These are phyloP conservation scores for Wickerhamiella infanticola DNA, from an alignment of 1,139 yeast species.

Conservation along the genomic window DNA sequence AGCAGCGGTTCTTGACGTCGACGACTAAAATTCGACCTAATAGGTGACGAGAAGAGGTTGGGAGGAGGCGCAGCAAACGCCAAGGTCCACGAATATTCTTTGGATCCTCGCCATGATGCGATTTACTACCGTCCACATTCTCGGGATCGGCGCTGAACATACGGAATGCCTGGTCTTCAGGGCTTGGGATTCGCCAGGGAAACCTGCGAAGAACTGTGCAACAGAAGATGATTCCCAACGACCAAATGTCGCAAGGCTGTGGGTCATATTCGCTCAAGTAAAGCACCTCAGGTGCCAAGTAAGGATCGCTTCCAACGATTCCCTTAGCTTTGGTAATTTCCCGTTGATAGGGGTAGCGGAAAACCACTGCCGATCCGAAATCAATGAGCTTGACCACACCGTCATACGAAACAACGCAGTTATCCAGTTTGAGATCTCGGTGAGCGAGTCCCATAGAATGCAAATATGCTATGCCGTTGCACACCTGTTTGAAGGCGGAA, in stretches of 20 bases:
- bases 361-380: constrained; percentile 92
- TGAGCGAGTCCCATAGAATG: constrained; percentile 87
- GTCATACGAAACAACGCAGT: constrained; percentile 73
- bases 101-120: constrained; percentile 10
- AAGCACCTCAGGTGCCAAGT: constrained; percentile 91
- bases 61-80: constrained; percentile 70
- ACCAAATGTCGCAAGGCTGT: constrained; percentile 89
- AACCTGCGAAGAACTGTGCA: constrained; percentile 89
- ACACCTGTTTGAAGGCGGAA: constrained; percentile 78
- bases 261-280: constrained; percentile 66
- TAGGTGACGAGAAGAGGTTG: constrained; percentile 70
- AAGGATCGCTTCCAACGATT: constrained; percentile 95
- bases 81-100: constrained; percentile 52
- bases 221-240: constrained; percentile 85
- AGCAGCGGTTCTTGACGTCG: constrained; percentile 53
- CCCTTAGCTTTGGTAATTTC: constrained; percentile 74
- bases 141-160: constrained; percentile 36
- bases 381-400: constrained; percentile 89
- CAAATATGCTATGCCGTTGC: constrained; percentile 69
- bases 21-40: constrained; percentile 58
- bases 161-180: constrained; percentile 74
- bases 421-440: constrained; percentile 86
- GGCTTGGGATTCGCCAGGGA: constrained; percentile 93
- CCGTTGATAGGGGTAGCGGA: constrained; percentile 78
- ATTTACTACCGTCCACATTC: constrained; percentile 13